Percentiles rank a stretch among this genome's conserved stretches.
Conservation (phyloP, 345 rosid genomes). For the Sonneratia alba region DNA sequence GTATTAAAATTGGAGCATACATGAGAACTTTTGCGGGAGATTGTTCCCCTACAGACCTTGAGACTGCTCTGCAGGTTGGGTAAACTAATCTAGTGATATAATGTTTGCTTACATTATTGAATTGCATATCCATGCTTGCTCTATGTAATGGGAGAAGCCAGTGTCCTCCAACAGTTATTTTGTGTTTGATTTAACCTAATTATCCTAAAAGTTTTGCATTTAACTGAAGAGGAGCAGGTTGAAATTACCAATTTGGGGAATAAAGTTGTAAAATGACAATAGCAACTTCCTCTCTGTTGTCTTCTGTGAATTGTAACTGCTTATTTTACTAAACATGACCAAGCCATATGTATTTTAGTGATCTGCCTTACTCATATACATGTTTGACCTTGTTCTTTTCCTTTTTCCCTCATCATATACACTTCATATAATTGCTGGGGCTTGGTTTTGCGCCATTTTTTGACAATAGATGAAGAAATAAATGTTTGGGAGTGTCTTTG, state of each 20-base stretch:
- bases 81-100: background rate
- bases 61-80: slow-evolving; percentile 89
- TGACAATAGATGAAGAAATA: background rate
- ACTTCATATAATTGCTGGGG: background rate
- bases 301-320: too few species aligned
- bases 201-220: too few species aligned
- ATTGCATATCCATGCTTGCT: background rate
- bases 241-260: too few species aligned
- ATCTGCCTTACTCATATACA: background rate
- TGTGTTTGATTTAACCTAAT: too few species aligned
- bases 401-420: background rate
- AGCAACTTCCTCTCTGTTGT: too few species aligned
- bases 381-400: background rate
- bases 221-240: too few species aligned
- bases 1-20: slow-evolving; percentile 66
- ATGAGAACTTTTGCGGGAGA: slow-evolving; percentile 77
- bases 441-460: background rate
- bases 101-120: background rate
- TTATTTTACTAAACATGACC: too few species aligned
- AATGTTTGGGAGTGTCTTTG: background rate
- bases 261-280: too few species aligned
- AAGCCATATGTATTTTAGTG: too few species aligned
- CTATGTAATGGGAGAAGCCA: too few species aligned
- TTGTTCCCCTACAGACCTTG: slow-evolving; percentile 85
- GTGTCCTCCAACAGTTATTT: too few species aligned